Evolutionary conservation across 129 eudicot genomes (phyloP).

Genomic region (Escallonia rubra): DNA sequence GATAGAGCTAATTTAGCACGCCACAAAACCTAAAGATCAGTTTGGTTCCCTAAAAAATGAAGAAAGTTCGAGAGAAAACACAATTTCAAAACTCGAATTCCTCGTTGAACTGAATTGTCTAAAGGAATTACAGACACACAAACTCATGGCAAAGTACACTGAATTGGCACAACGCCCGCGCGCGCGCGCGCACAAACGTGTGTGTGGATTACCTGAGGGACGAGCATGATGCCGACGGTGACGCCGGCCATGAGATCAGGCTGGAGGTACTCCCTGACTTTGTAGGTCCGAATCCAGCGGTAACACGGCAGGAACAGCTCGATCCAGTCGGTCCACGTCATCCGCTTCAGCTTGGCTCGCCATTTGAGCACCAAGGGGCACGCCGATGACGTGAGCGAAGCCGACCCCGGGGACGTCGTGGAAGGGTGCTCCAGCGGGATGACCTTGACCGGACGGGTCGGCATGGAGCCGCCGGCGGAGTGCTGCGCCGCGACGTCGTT

Average conservation of each 20-base stretch:
- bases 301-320: conserved; percentile 67
- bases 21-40: too few relatives aligned
- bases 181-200: too few relatives aligned
- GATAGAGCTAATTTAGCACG: too few relatives aligned
- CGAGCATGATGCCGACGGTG: conserved; percentile 95
- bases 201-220: conserved; percentile 66
- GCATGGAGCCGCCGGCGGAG: conserved; percentile 17
- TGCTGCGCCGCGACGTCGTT: conserved; percentile 19
- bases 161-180: too few relatives aligned
- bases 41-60: too few relatives aligned
- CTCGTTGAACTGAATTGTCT: too few relatives aligned
- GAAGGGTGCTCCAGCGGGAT: conserved; percentile 69
- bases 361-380: conserved; percentile 31
- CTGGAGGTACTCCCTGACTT: conserved; percentile 62
- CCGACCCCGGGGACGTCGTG: conserved; percentile 28
- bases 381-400: conserved; percentile 23
- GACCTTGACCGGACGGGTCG: conserved; percentile 54
- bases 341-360: conserved; percentile 52
- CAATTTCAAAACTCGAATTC: neutral
- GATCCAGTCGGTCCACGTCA: conserved; percentile 67
- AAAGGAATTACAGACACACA: too few relatives aligned
- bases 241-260: conserved; percentile 83
- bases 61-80: neutral
- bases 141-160: too few relatives aligned
- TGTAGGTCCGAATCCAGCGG: conserved; percentile 83